Evolutionary conservation across 2,329 filamentous ascomycete species (phyloP).

Genomic region (Periglandula ipomoeae): DNA sequence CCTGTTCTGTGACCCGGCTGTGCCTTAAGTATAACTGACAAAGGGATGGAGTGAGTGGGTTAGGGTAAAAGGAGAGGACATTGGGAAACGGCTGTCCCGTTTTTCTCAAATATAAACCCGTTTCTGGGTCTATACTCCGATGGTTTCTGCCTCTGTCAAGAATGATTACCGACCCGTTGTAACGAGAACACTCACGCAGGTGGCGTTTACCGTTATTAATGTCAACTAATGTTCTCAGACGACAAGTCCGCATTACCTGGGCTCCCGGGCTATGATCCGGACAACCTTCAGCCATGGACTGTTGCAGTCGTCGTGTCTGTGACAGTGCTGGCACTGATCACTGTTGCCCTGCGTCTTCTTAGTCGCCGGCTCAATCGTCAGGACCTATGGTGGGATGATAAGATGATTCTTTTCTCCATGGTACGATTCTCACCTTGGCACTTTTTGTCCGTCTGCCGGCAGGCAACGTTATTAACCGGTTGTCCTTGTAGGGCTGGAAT

Average conservation of each 20-base stretch:
- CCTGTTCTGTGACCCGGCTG: too few species aligned
- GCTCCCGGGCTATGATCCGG: conserved; percentile 15
- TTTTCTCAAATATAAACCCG: background rate
- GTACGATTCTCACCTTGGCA: conserved; percentile 17
- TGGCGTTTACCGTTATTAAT: background rate
- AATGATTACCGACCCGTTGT: background rate
- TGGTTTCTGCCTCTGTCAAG: background rate
- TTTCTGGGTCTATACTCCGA: background rate
- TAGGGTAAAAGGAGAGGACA: too few species aligned
- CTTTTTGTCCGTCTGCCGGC: background rate
- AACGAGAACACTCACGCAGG: background rate
- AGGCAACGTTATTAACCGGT: background rate
- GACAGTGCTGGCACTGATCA: conserved; percentile 29
- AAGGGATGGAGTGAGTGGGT: too few species aligned
- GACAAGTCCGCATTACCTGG: conserved; percentile 11
- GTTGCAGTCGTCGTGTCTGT: conserved; percentile 28
- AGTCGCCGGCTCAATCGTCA: conserved; percentile 32
- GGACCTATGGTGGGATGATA: conserved; percentile 39
- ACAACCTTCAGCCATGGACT: conserved; percentile 32
- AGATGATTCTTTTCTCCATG: conserved; percentile 37
- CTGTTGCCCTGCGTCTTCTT: conserved; percentile 29
- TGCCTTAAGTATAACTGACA: too few species aligned
- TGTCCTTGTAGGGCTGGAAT: conserved; percentile 26
- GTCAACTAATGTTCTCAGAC: conserved; percentile 5
- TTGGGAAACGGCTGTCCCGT: too few species aligned